Base-by-base conservation (phyloP, 2,329 filamentous ascomycete species). In the Xylaria multiplex region DNA sequence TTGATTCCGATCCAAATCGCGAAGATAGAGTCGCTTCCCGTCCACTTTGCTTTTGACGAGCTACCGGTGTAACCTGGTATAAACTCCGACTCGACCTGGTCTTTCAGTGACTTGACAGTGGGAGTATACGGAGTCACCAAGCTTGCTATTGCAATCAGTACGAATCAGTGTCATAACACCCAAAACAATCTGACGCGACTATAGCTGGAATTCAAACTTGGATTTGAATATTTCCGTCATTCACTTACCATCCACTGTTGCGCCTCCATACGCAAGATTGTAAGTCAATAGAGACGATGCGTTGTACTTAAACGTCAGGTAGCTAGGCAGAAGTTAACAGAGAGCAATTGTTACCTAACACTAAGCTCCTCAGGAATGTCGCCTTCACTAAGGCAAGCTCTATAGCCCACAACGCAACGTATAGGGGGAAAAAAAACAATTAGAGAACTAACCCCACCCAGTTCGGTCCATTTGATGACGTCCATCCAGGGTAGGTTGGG, bases 1-100 rank as follows among this genome's bases (percentile, higher is more conserved):
- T 87, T 87, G 64, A 87, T 84, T 1, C 85, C 85, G 27, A 87
- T 85, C 79, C 84, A 87, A 5, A 86, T 70, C 0, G 78, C 79
- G 59, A 83, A 84, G 2, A 86, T 64, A 0, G 82, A 76, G 62
- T 83, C 77, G 2, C 68, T 65, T 3, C 76, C 71, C 0, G 71
- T 75, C 81, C 81, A 82, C 3, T 67, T 63, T 1, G 83, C 79
- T 0, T 77, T 79, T 32, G 61, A 59, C 2, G 76, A 66, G 9
- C 72, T 72, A 8, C 75, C 73, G 2, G 73, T 76, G 64, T 82
- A 82, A 2, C 73, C 75, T 8, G 80, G 80, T 37, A 82, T 67
- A 70, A 80, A 84, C 65, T 80, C 77, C 0, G 77, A 73, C 14
- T 76, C 68, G 32, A 87, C 79, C 74, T 90, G 82, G 71, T 87